A percentile compares a stretch with the other conserved stretches of the same genome.
These are phyloP conservation scores for Diplodia mutila DNA, from an alignment of 2,329 filamentous ascomycete species.

Conservation along the genomic window DNA sequence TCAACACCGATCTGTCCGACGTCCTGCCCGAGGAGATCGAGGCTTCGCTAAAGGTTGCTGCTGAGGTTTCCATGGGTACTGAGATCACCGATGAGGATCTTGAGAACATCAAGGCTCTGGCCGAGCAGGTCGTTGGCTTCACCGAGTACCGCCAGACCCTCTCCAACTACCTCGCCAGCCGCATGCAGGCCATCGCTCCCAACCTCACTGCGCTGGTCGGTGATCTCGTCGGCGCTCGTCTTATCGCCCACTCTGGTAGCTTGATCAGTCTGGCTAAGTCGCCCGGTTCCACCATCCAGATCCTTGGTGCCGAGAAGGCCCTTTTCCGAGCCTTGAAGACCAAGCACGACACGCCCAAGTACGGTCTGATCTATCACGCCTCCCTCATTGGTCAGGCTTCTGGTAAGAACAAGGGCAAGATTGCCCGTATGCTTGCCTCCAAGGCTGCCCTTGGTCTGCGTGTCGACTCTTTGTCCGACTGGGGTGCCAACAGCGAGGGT, in stretches of 20 bases:
- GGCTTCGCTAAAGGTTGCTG: slow-evolving; percentile 84
- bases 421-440: slow-evolving; percentile 91
- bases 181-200: slow-evolving; percentile 96
- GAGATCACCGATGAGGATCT: slow-evolving; percentile 93
- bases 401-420: slow-evolving; percentile 99
- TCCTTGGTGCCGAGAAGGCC: slow-evolving; percentile 97
- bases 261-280: slow-evolving; percentile 94
- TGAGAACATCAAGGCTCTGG: slow-evolving; percentile 87
- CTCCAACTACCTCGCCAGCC: slow-evolving; percentile 83
- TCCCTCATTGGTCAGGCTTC: slow-evolving; percentile 90
- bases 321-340: slow-evolving; percentile 98
- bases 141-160: slow-evolving; percentile 89
- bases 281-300: slow-evolving; percentile 94
- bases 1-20: slow-evolving; percentile 77
- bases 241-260: slow-evolving; percentile 93
- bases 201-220: slow-evolving; percentile 94
- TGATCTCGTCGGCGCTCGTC: slow-evolving; percentile 88
- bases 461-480: slow-evolving; percentile 85
- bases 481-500: slow-evolving; percentile 56
- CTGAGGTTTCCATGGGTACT: slow-evolving; percentile 97
- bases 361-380: slow-evolving; percentile 77
- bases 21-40: slow-evolving; percentile 96
- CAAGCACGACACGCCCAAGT: slow-evolving; percentile 98
- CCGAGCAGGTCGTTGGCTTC: slow-evolving; percentile 90
- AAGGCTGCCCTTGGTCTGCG: slow-evolving; percentile 93